Evolutionary conservation across 805 yeast species (phyloP).

Genomic region (Lipomyces oligophaga): DNA sequence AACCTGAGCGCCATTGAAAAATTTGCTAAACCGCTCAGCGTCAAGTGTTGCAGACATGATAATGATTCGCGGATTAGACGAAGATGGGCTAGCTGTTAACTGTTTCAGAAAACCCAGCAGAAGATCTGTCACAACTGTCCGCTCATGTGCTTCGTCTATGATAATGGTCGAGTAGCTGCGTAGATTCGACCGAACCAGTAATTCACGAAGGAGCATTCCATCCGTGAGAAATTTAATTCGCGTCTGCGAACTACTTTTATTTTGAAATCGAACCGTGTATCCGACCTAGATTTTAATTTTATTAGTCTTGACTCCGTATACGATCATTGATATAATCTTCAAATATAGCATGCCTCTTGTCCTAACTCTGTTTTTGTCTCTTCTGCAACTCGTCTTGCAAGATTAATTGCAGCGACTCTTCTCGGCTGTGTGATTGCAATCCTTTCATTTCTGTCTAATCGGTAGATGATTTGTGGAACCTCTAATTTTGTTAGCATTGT

Average conservation of each 20-base stretch:
- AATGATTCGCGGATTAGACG: slow-evolving; percentile 60
- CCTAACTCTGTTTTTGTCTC: slow-evolving; percentile 79
- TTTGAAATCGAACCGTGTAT: slow-evolving; percentile 87
- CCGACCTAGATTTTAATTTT: slow-evolving; percentile 48
- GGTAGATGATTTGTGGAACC: slow-evolving; percentile 84
- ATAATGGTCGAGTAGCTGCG: slow-evolving; percentile 68
- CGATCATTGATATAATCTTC: neutral
- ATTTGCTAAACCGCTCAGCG: slow-evolving; percentile 76
- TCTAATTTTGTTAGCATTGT: slow-evolving; percentile 33
- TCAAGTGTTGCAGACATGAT: slow-evolving; percentile 97
- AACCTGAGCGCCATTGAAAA: slow-evolving; percentile 75
- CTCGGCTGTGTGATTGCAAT: slow-evolving; percentile 97
- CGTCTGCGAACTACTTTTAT: slow-evolving; percentile 57
- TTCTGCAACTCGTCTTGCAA: slow-evolving; percentile 88
- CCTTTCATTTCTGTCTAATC: slow-evolving; percentile 43
- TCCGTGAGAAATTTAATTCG: slow-evolving; percentile 84
- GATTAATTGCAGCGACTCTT: slow-evolving; percentile 92
- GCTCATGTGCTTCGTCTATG: slow-evolving; percentile 96
- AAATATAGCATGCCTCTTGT: slow-evolving; percentile 44
- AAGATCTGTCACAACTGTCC: slow-evolving; percentile 87
- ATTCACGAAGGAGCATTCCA: slow-evolving; percentile 93
- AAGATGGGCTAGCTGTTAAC: slow-evolving; percentile 43
- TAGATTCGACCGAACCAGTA: slow-evolving; percentile 68
- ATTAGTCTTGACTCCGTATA: neutral
- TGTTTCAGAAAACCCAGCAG: slow-evolving; percentile 82